Base-by-base conservation (phyloP, 2,329 filamentous ascomycete species). In the Neoscytalidium dimidiatum region DNA sequence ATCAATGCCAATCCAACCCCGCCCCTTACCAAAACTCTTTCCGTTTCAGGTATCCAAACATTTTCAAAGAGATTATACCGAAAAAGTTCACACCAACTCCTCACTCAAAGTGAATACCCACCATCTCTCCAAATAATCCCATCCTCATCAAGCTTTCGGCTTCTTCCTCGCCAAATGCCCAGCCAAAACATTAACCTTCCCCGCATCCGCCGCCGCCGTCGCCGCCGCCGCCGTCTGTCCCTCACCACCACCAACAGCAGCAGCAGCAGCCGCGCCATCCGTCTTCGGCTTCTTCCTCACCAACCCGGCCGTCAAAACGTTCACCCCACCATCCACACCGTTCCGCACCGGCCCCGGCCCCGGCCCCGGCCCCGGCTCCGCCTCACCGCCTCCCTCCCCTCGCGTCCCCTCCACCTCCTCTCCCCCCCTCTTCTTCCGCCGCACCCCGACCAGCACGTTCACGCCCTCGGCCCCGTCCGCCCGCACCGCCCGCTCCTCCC, bases 401-500 rank as follows among this genome's bases (percentile, higher is more conserved):
- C 17, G 14, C 43, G 21, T 44, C n/a, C 38, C 52, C 35, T 41
- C 46, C 28, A 65, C 67, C n/a, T 64, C 64, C 13, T 66, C 41
- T 0, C n/a, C 63, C 58, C 75, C 77, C 66, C 74, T 71, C 69
- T 75, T 76, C 71, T 76, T 77, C 58, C 72, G 70, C 49, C 21
- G 21, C 23, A 28, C 13, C 23, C n/a, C 8, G 14, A 28, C 29
- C 49, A 31, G 14, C 48, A n/a, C 56, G 46, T 46, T 58, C 44
- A 26, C 56, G 21, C 28, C 35, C n/a, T 19, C 28, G n/a, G 21
- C 38, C 33, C n/a, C 41, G 31, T n/a, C 19, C 14, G 43, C 35
- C 19, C 9, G n/a, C 14, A 31, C 7, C n/a, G 9, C 51, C 13
- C 7, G 26, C 3, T 13, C 62, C 13, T 6, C 28, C 14, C 9